phyloP scores from a whole-genome alignment of 495 filamentous ascomycete genomes.

The Aspergillus asperescens region DNA sequence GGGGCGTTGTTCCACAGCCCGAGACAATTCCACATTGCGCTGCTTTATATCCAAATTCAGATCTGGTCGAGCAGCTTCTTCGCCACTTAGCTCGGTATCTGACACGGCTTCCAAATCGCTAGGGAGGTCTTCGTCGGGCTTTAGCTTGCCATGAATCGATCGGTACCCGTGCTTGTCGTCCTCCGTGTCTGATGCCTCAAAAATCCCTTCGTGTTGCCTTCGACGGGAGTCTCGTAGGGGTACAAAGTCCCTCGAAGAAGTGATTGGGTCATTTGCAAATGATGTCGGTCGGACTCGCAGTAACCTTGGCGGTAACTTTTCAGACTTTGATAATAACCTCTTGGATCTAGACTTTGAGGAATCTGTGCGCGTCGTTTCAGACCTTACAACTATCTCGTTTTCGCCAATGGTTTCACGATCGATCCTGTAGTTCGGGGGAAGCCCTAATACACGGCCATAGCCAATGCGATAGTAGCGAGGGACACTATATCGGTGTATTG shows the following conservation, averaged over 20 bases:
- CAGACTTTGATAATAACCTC: constrained; percentile 18
- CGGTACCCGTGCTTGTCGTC: constrained; percentile 58
- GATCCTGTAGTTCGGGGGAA: constrained; percentile 43
- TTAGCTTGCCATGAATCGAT: constrained; percentile 64
- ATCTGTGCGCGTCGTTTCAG: constrained; percentile 22
- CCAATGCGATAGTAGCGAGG: constrained; percentile 57
- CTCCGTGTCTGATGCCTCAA: constrained; percentile 26
- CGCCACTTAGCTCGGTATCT: constrained; percentile 40
- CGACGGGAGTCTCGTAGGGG: constrained; percentile 27
- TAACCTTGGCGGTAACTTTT: constrained; percentile 16
- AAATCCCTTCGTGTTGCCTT: constrained; percentile 18
- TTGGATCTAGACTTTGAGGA: constrained; percentile 21
- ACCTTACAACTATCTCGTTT: constrained; percentile 41
- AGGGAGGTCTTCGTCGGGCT: constrained; percentile 41
- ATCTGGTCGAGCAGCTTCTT: constrained; percentile 29
- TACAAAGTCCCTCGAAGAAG: constrained; percentile 40
- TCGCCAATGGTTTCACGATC: constrained; percentile 46
- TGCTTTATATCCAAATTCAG: constrained; percentile 39
- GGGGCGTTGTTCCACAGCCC: constrained; percentile 56
- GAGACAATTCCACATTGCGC: constrained; percentile 53
- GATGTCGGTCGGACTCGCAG: constrained; percentile 23
- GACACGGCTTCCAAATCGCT: constrained; percentile 51
- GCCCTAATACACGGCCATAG: constrained; percentile 54
- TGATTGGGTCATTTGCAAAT: constrained; percentile 21
- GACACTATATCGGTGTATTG: constrained; percentile 54